These are phyloP conservation scores for Tulasnella sp. DNA, from an alignment of 768 basidiomycete species.

Conservation along the genomic window DNA sequence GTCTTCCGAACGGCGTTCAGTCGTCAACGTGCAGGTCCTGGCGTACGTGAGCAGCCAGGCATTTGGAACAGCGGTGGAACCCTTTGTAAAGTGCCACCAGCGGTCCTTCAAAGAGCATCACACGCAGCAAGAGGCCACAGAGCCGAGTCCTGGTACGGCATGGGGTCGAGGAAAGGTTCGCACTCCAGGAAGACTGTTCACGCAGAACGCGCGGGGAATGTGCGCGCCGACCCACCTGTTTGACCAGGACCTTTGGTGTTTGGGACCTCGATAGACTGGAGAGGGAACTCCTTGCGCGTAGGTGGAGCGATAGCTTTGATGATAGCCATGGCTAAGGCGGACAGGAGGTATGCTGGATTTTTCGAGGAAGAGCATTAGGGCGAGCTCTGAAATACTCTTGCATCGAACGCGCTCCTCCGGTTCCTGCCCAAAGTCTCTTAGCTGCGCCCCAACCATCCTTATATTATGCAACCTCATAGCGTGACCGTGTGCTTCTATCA, in stretches of 20 bases:
- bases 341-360: not conserved
- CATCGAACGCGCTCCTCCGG: too few relatives aligned
- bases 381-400: too few relatives aligned
- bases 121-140: not conserved
- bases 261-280: conserved; percentile 25
- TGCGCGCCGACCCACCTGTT: conserved; percentile 22
- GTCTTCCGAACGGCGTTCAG: not conserved
- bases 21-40: not conserved
- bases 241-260: conserved; percentile 26
- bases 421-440: too few relatives aligned
- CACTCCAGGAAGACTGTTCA: not conserved
- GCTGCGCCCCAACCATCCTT: too few relatives aligned
- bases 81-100: not conserved
- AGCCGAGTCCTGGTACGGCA: not conserved
- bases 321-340: not conserved
- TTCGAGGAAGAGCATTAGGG: too few relatives aligned
- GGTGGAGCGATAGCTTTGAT: not conserved
- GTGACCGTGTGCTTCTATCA: too few relatives aligned
- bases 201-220: not conserved
- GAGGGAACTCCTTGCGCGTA: not conserved
- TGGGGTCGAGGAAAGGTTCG: not conserved
- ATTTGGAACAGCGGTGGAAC: too few relatives aligned
- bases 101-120: not conserved
- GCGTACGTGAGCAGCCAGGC: not conserved
- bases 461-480: too few relatives aligned